phyloP scores from a whole-genome alignment of 2,329 filamentous ascomycete species.

The Metarhizium robertsii region DNA sequence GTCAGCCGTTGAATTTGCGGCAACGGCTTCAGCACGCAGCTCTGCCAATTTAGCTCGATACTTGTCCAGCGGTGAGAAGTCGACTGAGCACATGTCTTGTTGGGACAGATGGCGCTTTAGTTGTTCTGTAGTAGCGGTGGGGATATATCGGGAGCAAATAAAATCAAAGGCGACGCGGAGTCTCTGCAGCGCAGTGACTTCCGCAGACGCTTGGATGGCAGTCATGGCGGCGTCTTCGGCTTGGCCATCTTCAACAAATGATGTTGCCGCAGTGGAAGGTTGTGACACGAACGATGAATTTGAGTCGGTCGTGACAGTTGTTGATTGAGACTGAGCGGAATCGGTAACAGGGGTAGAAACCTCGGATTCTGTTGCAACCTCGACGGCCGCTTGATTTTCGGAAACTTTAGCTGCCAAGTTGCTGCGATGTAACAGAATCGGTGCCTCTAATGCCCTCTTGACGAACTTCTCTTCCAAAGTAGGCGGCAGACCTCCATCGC shows the following conservation, averaged over 20 bases:
- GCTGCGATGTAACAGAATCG: slow-evolving; percentile 59
- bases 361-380: slow-evolving; percentile 11
- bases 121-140: slow-evolving; percentile 28
- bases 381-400: slow-evolving; percentile 6
- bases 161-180: slow-evolving; percentile 56
- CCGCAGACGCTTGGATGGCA: slow-evolving; percentile 35
- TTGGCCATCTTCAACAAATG: slow-evolving; percentile 25
- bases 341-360: slow-evolving; percentile 14
- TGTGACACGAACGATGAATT: slow-evolving; percentile 27
- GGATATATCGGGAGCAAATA: slow-evolving; percentile 52
- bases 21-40: slow-evolving; percentile 61
- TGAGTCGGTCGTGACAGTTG: slow-evolving; percentile 25
- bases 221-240: slow-evolving; percentile 25
- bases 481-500: slow-evolving; percentile 54
- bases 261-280: slow-evolving; percentile 36
- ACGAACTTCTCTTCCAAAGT: slow-evolving; percentile 86
- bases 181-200: slow-evolving; percentile 51
- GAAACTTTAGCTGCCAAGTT: slow-evolving; percentile 18
- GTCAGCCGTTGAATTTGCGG: slow-evolving; percentile 58
- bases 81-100: slow-evolving; percentile 27
- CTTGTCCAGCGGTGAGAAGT: slow-evolving; percentile 63
- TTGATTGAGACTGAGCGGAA: slow-evolving; percentile 32
- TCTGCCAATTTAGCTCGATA: slow-evolving; percentile 59
- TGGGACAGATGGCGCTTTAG: slow-evolving; percentile 32
- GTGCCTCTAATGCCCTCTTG: slow-evolving; percentile 63